Evolutionary conservation across 352 stramenopile genomes (phyloP), one percentile per base, ranked within the genome.

Genomic region (Phytophthora agathidicida): DNA sequence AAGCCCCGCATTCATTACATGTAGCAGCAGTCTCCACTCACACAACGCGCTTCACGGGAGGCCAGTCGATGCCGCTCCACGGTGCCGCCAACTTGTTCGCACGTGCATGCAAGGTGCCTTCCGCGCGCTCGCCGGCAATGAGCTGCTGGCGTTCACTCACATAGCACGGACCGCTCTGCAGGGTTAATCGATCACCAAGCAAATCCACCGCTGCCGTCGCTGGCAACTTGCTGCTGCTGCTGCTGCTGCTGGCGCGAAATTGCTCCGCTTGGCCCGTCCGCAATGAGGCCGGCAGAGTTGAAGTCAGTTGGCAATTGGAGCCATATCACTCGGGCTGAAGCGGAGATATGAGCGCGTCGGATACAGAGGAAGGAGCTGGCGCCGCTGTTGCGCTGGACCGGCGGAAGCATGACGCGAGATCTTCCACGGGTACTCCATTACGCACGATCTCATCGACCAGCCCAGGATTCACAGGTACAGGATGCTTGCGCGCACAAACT

Each of bases 381-480:
- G 19, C 26, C 22, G 37, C 13, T 31, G 20, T 23, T 24, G 30
- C n/a, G 50, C 26, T 42, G 49, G 17, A 2, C 14, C 33, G 26
- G 11, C 33, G 7, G 16, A 13, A 17, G 27, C 39, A 24, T 26
- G 9, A 17, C 13, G 22, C 44, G 36, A 52, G 24, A 52, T 65
- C 39, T 59, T 52, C 28, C 44, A 43, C 9, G n/a, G 41, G 31
- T 5, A 28, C 30, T 59, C 59, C 46, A 58, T 50, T 43, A 54
- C 49, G 20, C 48, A 60, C 37, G 23, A 43, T 60, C 31, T 49
- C 35, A 61, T 50, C 39, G 26, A 11, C 16, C 47, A 59, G 49
- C 56, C 17, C 57, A 55, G 57, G 57, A 66, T n/a, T n/a, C n/a
- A n/a, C n/a, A n/a, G n/a, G n/a, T 60, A 65, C 57, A 61, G 10